These are phyloP conservation scores for Rhodotorula sp. DNA, from an alignment of 1,284 basidiomycete genomes.

Conservation along the genomic window DNA sequence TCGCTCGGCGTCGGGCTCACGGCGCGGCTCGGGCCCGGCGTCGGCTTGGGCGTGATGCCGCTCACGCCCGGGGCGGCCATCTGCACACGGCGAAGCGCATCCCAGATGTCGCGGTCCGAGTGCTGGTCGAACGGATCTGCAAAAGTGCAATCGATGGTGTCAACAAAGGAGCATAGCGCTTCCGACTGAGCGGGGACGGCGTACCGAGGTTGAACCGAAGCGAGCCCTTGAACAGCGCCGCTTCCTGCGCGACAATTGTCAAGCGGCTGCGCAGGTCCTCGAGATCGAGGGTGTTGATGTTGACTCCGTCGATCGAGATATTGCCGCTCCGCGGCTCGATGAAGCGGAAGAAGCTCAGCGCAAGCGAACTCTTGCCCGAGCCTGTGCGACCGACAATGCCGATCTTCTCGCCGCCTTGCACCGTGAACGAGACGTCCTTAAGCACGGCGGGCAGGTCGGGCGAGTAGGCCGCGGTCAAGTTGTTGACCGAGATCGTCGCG, in stretches of 20 bases:
- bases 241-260: slow-evolving; percentile 58
- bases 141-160: not conserved
- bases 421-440: slow-evolving; percentile 55
- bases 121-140: slow-evolving; percentile 54
- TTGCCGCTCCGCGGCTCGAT: slow-evolving; percentile 52
- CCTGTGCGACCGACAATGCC: slow-evolving; percentile 58
- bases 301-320: slow-evolving; percentile 55
- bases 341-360: slow-evolving; percentile 57
- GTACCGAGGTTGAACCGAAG: slow-evolving; percentile 44
- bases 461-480: slow-evolving; percentile 55
- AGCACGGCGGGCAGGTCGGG: slow-evolving; percentile 57
- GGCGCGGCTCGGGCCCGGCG: slow-evolving; percentile 17
- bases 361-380: slow-evolving; percentile 52
- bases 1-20: slow-evolving; percentile 11
- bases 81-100: slow-evolving; percentile 56
- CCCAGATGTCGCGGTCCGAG: slow-evolving; percentile 58
- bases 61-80: slow-evolving; percentile 46
- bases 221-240: slow-evolving; percentile 51
- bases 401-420: slow-evolving; percentile 54
- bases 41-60: slow-evolving; percentile 13
- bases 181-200: not conserved
- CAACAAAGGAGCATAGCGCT: not conserved
- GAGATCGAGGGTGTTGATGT: slow-evolving; percentile 56
- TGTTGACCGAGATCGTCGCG: slow-evolving; percentile 54
- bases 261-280: slow-evolving; percentile 56